Conservation (phyloP, 768 basidiomycete species). For the Termitomyces titanicus region DNA sequence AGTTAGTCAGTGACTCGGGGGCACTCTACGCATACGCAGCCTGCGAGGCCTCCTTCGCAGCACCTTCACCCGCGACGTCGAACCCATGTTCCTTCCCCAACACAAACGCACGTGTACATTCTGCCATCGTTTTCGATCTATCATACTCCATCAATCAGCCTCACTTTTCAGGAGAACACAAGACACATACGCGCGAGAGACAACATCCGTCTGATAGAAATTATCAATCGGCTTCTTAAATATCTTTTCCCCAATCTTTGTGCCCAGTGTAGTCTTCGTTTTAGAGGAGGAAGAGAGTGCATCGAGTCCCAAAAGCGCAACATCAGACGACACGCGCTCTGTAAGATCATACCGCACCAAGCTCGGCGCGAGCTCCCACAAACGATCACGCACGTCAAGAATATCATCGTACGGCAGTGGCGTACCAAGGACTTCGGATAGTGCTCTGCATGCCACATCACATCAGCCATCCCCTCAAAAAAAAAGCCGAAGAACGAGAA, state of each 20-base stretch:
- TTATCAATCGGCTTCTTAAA: conserved; percentile 83
- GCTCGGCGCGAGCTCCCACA: conserved; percentile 96
- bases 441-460: conserved; percentile 48
- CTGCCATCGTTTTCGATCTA: conserved; percentile 95
- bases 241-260: conserved; percentile 53
- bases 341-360: conserved; percentile 80
- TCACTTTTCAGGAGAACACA: background rate
- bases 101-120: conserved; percentile 85
- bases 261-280: conserved; percentile 40
- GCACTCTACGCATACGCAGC: conserved; percentile 39
- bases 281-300: conserved; percentile 46
- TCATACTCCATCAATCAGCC: background rate
- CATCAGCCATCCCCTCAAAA: background rate
- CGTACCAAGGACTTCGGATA: conserved; percentile 80
- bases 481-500: background rate
- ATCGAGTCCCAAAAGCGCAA: conserved; percentile 64
- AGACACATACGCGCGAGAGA: conserved; percentile 81
- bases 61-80: conserved; percentile 39
- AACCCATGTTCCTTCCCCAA: conserved; percentile 66
- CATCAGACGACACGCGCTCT: conserved; percentile 72
- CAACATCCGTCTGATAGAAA: conserved; percentile 96
- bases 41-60: conserved; percentile 36
- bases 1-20: too few relatives aligned
- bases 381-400: conserved; percentile 77
- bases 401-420: conserved; percentile 90